Conservation (phyloP, 2,329 filamentous ascomycete genomes). For the Cordyceps farinosa region DNA sequence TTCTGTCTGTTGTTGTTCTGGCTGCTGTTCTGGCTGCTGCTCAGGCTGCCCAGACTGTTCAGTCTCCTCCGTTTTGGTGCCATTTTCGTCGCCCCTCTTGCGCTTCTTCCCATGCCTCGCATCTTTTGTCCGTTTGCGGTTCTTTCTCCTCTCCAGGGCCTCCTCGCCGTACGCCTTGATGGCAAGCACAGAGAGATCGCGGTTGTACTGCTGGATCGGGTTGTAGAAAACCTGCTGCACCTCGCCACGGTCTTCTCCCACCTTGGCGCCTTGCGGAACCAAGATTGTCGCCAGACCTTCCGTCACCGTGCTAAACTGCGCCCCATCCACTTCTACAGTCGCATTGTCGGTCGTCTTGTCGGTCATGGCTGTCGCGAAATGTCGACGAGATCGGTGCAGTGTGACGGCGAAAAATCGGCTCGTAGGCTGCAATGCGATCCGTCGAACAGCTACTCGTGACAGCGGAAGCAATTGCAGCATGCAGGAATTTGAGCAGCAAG, state of each 20-base stretch:
- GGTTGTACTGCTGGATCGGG: constrained; percentile 97
- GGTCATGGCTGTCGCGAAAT: constrained; percentile 7
- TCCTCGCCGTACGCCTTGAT: constrained; percentile 86
- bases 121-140: constrained; percentile 26
- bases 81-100: constrained; percentile 34
- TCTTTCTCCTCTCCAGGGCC: constrained; percentile 42
- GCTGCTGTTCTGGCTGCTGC: constrained; percentile 10
- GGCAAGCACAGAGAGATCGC: constrained; percentile 86
- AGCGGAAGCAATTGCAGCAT: not conserved
- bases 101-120: constrained; percentile 39
- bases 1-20: not conserved
- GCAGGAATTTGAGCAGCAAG: not conserved
- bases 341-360: constrained; percentile 19
- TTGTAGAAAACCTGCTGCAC: constrained; percentile 93
- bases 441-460: not conserved
- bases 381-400: not conserved
- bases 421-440: not conserved
- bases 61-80: constrained; percentile 21
- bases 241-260: constrained; percentile 52
- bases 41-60: not conserved
- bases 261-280: constrained; percentile 45
- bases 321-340: constrained; percentile 38
- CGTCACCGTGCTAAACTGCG: constrained; percentile 49
- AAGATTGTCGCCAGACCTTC: constrained; percentile 58
- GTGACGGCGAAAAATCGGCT: not conserved